These are phyloP conservation scores for Amorphotheca resinae DNA, from an alignment of 495 filamentous ascomycete species.

Conservation along the genomic window DNA sequence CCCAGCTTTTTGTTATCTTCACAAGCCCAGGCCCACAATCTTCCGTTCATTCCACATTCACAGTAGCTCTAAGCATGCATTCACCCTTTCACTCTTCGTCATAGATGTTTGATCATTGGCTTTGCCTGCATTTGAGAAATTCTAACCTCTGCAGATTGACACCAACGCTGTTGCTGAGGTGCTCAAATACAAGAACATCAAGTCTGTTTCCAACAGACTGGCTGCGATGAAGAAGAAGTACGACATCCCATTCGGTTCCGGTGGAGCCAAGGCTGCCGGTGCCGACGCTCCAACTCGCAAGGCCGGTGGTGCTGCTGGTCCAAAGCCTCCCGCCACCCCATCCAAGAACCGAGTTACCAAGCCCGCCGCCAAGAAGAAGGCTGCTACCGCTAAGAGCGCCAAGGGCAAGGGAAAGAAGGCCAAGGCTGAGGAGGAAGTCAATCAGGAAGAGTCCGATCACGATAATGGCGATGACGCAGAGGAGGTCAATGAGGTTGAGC, in stretches of 20 bases:
- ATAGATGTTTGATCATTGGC: no score
- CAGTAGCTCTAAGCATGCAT: no score
- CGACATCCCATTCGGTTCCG: slow-evolving; percentile 17
- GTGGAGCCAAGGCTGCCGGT: background rate
- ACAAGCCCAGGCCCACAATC: no score
- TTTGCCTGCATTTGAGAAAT: no score
- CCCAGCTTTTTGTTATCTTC: no score
- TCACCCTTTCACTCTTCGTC: no score
- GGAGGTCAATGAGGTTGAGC: background rate
- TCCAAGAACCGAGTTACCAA: slow-evolving; percentile 5
- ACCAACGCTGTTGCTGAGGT: slow-evolving; percentile 17
- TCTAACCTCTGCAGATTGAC: no score
- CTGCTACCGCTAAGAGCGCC: background rate
- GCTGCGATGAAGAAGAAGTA: slow-evolving; percentile 22
- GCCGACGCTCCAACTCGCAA: background rate
- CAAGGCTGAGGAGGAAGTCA: slow-evolving; percentile 4
- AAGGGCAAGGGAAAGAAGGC: background rate
- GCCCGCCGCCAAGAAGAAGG: slow-evolving; percentile 2
- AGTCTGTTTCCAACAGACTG: slow-evolving; percentile 25
- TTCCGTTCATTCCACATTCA: no score
- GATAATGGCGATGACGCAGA: background rate
- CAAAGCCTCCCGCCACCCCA: background rate
- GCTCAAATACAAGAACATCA: slow-evolving; percentile 23
- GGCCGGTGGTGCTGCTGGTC: background rate
- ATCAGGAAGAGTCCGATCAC: background rate